Conservation (phyloP, 176 grass and related monocot species). For the Aegilops speltoides region DNA sequence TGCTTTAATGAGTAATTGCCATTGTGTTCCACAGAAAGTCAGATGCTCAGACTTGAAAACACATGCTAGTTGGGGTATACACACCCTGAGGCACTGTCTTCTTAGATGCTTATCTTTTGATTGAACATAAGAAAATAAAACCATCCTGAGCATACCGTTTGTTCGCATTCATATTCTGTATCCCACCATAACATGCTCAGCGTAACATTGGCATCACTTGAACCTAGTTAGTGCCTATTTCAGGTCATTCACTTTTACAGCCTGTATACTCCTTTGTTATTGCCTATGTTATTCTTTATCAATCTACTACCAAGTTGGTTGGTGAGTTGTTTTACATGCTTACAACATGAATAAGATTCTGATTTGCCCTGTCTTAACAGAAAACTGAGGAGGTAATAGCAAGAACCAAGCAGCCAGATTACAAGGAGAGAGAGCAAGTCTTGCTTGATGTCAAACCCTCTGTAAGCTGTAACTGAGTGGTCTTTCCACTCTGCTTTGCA, state of each 20-base stretch:
- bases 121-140: not conserved
- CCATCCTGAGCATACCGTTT: not conserved
- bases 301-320: not conserved
- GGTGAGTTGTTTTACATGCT: not conserved
- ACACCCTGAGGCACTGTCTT: not conserved
- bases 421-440: constrained; percentile 13
- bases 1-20: not conserved
- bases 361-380: not conserved
- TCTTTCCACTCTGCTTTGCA: not conserved
- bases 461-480: constrained; percentile 19
- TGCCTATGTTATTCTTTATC: not conserved
- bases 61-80: not conserved
- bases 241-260: not conserved
- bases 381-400: constrained; percentile 30
- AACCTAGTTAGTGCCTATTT: not conserved
- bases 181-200: not conserved
- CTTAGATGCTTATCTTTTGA: not conserved
- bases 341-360: not conserved
- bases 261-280: not conserved
- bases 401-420: not conserved
- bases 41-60: not conserved
- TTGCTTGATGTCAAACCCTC: not conserved
- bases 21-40: not conserved
- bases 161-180: not conserved
- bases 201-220: not conserved